Base-by-base conservation (phyloP, 2,329 filamentous ascomycete species). In the Trichoderma sp. region DNA sequence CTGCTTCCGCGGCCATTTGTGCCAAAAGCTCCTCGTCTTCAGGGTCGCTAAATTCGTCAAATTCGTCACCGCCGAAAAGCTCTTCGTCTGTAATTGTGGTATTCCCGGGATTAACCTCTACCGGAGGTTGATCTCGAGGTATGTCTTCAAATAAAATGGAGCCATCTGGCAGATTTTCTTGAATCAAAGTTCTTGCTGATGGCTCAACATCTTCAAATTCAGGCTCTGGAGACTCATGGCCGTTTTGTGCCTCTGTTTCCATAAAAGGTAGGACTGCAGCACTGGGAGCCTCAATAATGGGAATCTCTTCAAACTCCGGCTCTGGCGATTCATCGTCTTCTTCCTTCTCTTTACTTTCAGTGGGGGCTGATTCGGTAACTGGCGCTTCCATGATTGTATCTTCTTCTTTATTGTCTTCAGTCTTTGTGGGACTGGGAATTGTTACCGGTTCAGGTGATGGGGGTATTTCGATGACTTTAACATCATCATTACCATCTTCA, bases 11-110 rank as follows among this genome's bases (percentile, higher is more conserved):
- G 0, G 93, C 94, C 74, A 99, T 89, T 73, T 95, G 93, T 7
- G 88, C 88, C 68, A 98, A 86, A 7, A 99, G 85, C 74, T 97
- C 94, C 76, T 94, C 94, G 72, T 98, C 95, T 79, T 97, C 96
- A 0, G 93, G 92, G 72, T 98, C 95, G 40, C 92, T 96, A 74
- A 91, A 90, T 24, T 90, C 88, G 61, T 90, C 88, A 71, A 92
- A 89, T 21, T 94, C 91, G 49, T 92, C 89, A 19, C 86, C 84
- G 16, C 83, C 83, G 35, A 81, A 81, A 0, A 81, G 74, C 8
- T 83, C 79, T 49, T 84, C 81, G 19, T 82, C 80, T 37, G 81
- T 78, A 5, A 73, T 68, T 10, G 67, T 64, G 62, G 2, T 68
- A 52, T 21, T 35, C 21, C n/a, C 56, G 27, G 2, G 58, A 10